Evolutionary conservation across 2,329 filamentous ascomycete species (phyloP), one percentile per base, ranked within the genome.

Genomic region (Chalaropsis thielavioides): DNA sequence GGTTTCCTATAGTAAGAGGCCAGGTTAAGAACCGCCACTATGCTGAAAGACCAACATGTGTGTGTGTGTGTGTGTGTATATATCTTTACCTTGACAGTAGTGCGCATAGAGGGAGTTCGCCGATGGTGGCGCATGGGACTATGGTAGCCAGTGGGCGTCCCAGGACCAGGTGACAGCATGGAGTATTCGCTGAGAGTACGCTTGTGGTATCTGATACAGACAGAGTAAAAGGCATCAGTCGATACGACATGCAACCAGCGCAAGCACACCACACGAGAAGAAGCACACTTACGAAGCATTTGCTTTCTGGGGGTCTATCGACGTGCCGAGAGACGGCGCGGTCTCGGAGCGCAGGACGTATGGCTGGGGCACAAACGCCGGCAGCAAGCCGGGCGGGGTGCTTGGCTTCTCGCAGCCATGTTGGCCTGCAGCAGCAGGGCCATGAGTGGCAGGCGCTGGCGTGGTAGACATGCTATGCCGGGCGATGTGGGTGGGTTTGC

Each of bases 1-100:
- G 2, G 92, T 96, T 84, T 96, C 92, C 88, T 92, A 70, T 17
- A 49, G 35, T 35, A 64, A 19, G 56, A 43, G 43, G 60, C 62
- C 58, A 61, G 62, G 40, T 38, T 13, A 17, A 38, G 38, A 43
- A 22, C 11, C 27, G 46, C 44, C 17, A 19, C 15, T n/a, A 35
- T 61, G 17, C 40, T 35, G 61, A 56, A 63, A 59, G 38, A 38
- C n/a, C 17, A 38, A 49, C 15, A n/a, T 22, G 43, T 44, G 44
- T 17, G 38, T n/a, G n/a, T n/a, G n/a, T n/a, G n/a, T n/a, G n/a
- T n/a, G n/a, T n/a, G n/a, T n/a, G n/a, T n/a, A n/a, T n/a, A n/a
- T 60, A 17, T 15, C 60, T 68, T 31, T 68, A 83, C 81, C 77
- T 83, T 84, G 73, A 85, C 76, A 70, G 82, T 77, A 66, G 80